Evolutionary conservation across 805 yeast genomes (phyloP), one percentile per base, ranked within the genome.

Genomic region (Nakazawaea anatomiae): DNA sequence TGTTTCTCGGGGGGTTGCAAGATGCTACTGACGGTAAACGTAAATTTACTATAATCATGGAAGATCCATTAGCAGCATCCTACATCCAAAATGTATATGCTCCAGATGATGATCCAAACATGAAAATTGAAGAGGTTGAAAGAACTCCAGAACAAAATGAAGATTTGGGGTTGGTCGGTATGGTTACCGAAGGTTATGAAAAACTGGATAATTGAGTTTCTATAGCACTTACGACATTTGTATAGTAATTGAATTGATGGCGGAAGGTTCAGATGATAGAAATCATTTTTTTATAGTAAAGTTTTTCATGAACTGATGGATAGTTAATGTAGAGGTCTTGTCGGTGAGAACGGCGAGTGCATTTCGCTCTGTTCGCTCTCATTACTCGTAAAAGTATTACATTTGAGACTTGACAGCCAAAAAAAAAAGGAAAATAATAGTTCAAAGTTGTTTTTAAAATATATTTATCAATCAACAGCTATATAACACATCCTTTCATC

Each of bases 31-130:
- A 78, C 30, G 99, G 98, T 43, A 82, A 87, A 57, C 72, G 80
- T 44, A 81, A 85, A 52, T 91, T 94, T 70, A 92, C 97, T 1
- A 77, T 94, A 36, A 65, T 80, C 41, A 87, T 94, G 95, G 90
- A 83, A 57, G 99, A 94, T 69, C 99, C 99, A 6, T 71, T 94
- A 60, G 96, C 97, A 18, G 85, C 96, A 4, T 89, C 97, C 0
- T 94, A 94, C 63, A 87, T 94, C 55, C 99, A 94, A 70, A 94
- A 94, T 64, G 94, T 92, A n/a, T 94, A 91, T 64, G 99, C 99
- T 36, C 99, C 99, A 30, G 99, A 94, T 70, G 80, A 80, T 41
- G 99, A 94, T 70, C 99, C 99, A 57, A 89, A 92, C 65, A 94
- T 94, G 98, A 75, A 67, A 41, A 80, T 87, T 54, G 96, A 87